Percentiles rank a stretch among this genome's conserved stretches.
phyloP scores from a whole-genome alignment of 2,329 filamentous ascomycete species.

The Microsporum audouinii region DNA sequence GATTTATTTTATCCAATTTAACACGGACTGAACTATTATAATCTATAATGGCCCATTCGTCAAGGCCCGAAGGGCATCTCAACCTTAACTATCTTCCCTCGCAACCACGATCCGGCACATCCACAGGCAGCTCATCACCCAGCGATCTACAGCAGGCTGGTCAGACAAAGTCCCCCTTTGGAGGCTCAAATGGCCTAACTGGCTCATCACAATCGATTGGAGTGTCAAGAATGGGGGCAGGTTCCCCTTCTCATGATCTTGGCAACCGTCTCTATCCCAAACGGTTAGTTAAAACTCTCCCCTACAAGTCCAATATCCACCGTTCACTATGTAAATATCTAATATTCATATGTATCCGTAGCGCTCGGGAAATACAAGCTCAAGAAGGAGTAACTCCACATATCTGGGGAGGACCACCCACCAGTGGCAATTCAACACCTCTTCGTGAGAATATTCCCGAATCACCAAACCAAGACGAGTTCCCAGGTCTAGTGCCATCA shows the following conservation, averaged over 20 bases:
- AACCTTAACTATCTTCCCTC: constrained; percentile 67
- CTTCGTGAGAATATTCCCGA: constrained; percentile 95
- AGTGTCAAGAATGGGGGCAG: constrained; percentile 65
- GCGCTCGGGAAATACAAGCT: constrained; percentile 90
- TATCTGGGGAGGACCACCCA: constrained; percentile 88
- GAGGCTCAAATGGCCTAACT: constrained; percentile 52
- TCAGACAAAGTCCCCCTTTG: constrained; percentile 60
- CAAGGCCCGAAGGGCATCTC: constrained; percentile 72
- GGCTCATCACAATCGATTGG: constrained; percentile 40
- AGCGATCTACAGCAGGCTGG: constrained; percentile 58
- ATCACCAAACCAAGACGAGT: constrained; percentile 82
- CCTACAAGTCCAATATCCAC: not conserved
- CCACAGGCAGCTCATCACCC: constrained; percentile 68
- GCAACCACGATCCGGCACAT: constrained; percentile 64
- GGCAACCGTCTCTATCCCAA: constrained; percentile 76
- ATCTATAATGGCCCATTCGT: constrained; percentile 82
- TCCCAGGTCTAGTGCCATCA: constrained; percentile 74
- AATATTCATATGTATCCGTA: constrained; percentile 27
- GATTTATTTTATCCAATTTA: not conserved
- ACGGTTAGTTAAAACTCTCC: constrained; percentile 50
- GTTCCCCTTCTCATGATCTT: constrained; percentile 92
- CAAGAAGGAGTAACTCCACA: constrained; percentile 75
- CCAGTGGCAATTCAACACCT: constrained; percentile 90
- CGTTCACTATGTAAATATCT: constrained; percentile 5
- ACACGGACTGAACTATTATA: constrained; percentile 33